Percentiles rank a stretch among this genome's conserved stretches.
phyloP scores from a whole-genome alignment of 2,329 filamentous ascomycete genomes.

The Claviceps capensis region DNA sequence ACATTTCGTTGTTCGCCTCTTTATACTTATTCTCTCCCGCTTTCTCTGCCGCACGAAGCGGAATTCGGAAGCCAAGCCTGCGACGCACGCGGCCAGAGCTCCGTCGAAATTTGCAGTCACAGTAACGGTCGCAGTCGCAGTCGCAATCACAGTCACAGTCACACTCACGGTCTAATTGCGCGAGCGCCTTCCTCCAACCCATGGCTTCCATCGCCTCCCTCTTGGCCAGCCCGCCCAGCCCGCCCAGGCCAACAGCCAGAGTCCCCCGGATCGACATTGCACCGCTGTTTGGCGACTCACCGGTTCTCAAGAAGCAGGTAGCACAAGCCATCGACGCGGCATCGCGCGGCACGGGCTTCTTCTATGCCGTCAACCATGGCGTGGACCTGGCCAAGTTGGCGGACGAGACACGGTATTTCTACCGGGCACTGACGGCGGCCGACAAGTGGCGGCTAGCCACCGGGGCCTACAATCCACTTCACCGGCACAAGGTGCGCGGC shows the following conservation, averaged over 20 bases:
- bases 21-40: too few species aligned
- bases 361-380: constrained; percentile 8
- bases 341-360: constrained; percentile 6
- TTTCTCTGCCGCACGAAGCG: too few species aligned
- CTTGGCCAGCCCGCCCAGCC: neutral
- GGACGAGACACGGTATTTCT: constrained; percentile 5
- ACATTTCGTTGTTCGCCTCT: too few species aligned
- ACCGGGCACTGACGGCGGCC: constrained; percentile 4
- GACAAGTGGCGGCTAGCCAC: constrained; percentile 6
- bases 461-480: constrained; percentile 5
- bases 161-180: too few species aligned
- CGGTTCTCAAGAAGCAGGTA: constrained; percentile 2
- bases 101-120: too few species aligned
- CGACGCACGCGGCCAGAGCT: too few species aligned
- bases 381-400: constrained; percentile 5
- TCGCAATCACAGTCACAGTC: too few species aligned
- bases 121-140: too few species aligned
- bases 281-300: constrained; percentile 4
- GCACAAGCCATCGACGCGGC: constrained; percentile 6
- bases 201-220: too few species aligned
- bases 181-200: too few species aligned
- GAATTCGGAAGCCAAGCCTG: too few species aligned
- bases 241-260: neutral
- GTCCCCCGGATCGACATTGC: constrained; percentile 7
- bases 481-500: constrained; percentile 4